phyloP scores from a whole-genome alignment of 306 rosid genomes.

The Sesbania bispinosa region DNA sequence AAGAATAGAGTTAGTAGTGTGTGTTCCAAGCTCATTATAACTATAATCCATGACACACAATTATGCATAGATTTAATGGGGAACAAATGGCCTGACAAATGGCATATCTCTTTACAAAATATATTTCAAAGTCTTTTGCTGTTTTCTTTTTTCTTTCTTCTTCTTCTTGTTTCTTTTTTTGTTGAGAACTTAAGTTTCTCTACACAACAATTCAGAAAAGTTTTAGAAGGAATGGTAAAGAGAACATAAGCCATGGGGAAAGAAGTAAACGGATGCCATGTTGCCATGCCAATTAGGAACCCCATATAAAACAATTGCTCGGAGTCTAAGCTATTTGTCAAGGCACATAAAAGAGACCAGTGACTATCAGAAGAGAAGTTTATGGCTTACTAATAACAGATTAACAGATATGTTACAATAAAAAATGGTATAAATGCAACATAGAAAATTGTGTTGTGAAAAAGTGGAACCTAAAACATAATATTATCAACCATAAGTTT shows the following conservation, averaged over 20 bases:
- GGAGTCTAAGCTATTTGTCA: too few species aligned
- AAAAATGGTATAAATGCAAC: neutral
- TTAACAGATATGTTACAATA: neutral
- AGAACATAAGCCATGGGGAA: too few species aligned
- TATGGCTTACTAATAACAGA: neutral
- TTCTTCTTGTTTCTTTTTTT: too few species aligned
- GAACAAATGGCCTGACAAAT: neutral
- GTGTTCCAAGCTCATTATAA: neutral
- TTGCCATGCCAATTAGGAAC: too few species aligned
- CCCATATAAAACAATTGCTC: too few species aligned
- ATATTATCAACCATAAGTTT: neutral
- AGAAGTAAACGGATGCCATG: too few species aligned
- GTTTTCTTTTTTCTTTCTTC: neutral
- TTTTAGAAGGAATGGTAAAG: too few species aligned
- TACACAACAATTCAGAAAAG: neutral
- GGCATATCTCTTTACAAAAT: neutral
- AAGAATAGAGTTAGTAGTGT: conserved; percentile 1
- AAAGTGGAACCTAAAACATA: neutral
- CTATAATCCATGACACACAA: neutral
- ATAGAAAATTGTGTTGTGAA: neutral
- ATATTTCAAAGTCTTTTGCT: neutral
- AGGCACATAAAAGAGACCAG: too few species aligned
- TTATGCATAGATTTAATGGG: neutral
- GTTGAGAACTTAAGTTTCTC: neutral
- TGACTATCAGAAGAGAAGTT: too few species aligned